Percentiles rank a stretch among this genome's conserved stretches.
Evolutionary conservation across 2,329 filamentous ascomycete species (phyloP).

Genomic region (Colletotrichum lupini): DNA sequence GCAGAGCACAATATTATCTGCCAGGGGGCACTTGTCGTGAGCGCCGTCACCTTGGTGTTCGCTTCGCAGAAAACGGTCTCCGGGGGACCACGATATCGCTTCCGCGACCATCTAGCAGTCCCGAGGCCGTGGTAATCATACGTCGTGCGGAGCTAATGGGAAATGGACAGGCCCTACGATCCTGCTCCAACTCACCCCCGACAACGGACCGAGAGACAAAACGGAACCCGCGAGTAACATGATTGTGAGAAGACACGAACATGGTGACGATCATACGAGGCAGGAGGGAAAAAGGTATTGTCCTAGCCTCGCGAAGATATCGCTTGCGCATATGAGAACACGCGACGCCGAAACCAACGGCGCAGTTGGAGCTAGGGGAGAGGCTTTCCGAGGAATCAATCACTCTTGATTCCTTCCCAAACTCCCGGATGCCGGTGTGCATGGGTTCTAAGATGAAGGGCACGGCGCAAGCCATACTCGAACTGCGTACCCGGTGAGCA

Average conservation of each 20-base stretch:
- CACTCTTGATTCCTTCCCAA: slow-evolving; percentile 6
- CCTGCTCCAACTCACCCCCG: slow-evolving; percentile 5
- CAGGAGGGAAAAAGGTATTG: background rate
- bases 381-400: background rate
- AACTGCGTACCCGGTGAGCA: background rate
- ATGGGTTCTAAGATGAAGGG: slow-evolving; percentile 8
- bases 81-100: slow-evolving; percentile 25
- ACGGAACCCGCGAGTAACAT: background rate
- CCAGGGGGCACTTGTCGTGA: background rate
- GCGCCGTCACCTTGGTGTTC: slow-evolving; percentile 9
- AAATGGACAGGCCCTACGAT: background rate
- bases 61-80: slow-evolving; percentile 15
- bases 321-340: background rate
- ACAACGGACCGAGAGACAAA: background rate
- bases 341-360: background rate
- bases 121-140: slow-evolving; percentile 28
- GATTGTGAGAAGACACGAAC: background rate
- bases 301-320: background rate
- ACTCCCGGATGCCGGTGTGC: slow-evolving; percentile 28
- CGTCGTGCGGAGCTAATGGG: slow-evolving; percentile 15
- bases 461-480: background rate
- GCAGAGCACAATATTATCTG: slow-evolving; percentile 8
- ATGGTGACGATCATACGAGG: slow-evolving; percentile 16
- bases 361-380: slow-evolving; percentile 7
- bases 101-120: slow-evolving; percentile 16